Evolutionary conservation across 2,329 filamentous ascomycete genomes (phyloP).

Genomic region (Fusarium palustre): DNA sequence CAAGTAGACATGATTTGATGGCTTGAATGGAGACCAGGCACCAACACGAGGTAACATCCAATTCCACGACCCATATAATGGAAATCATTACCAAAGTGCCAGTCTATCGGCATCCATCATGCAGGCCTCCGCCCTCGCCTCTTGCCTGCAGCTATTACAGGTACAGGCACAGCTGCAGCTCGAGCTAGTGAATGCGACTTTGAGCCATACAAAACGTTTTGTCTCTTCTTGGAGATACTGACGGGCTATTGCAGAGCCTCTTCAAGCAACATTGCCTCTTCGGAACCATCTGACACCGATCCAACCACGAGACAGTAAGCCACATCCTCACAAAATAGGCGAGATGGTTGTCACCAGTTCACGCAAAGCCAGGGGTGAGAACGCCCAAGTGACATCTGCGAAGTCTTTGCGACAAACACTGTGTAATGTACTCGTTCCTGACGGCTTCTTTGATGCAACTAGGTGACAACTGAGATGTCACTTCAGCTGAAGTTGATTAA

Average conservation of each 20-base stretch:
- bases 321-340: slow-evolving; percentile 1
- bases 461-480: background rate
- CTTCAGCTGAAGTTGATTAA: background rate
- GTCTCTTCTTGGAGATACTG: slow-evolving; percentile 25
- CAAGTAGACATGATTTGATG: background rate
- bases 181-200: slow-evolving; percentile 11
- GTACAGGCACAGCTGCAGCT: slow-evolving; percentile 9
- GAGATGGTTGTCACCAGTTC: slow-evolving; percentile 2
- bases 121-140: slow-evolving; percentile 41
- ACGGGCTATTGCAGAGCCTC: slow-evolving; percentile 22
- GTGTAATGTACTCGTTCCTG: background rate
- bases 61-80: slow-evolving; percentile 27
- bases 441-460: background rate
- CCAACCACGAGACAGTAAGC: slow-evolving; percentile 15
- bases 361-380: background rate
- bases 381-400: slow-evolving; percentile 7
- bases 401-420: slow-evolving; percentile 10
- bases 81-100: slow-evolving; percentile 31
- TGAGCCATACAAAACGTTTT: slow-evolving; percentile 34
- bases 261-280: slow-evolving; percentile 25
- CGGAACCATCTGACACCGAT: slow-evolving; percentile 20
- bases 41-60: slow-evolving; percentile 20
- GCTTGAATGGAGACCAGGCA: slow-evolving; percentile 25
- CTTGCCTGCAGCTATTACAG: slow-evolving; percentile 35
- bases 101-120: slow-evolving; percentile 34